A percentile compares a stretch with the other conserved stretches of the same genome.
These are phyloP conservation scores for Leccinum barrowsii DNA, from an alignment of 768 basidiomycete genomes.

Conservation along the genomic window DNA sequence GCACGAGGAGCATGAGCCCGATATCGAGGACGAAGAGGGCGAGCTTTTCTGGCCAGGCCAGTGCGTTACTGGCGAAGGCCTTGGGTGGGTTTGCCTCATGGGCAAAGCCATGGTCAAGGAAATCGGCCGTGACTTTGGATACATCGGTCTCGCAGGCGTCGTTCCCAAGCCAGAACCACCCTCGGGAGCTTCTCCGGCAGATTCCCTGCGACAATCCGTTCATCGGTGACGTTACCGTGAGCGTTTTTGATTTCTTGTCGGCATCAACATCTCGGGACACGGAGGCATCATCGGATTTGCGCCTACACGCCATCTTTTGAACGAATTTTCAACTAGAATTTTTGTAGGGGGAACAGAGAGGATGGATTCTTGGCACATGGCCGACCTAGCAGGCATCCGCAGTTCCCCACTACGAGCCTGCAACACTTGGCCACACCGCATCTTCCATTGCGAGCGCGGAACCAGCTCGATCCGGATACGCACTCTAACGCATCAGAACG, in stretches of 20 bases:
- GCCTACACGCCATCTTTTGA: constrained; percentile 21
- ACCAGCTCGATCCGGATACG: constrained; percentile 19
- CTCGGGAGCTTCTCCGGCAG: constrained; percentile 28
- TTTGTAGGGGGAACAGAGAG: constrained; percentile 8
- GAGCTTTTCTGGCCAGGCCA: constrained; percentile 85
- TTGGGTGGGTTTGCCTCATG: constrained; percentile 86
- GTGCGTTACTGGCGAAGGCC: constrained; percentile 66
- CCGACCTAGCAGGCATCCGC: constrained; percentile 11
- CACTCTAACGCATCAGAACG: constrained; percentile 14
- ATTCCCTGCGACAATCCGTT: constrained; percentile 31
- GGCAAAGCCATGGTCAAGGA: constrained; percentile 85
- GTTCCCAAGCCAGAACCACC: constrained; percentile 60
- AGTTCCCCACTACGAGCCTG: constrained; percentile 5
- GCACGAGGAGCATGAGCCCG: constrained; percentile 73
- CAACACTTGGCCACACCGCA: constrained; percentile 7
- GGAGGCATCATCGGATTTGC: constrained; percentile 28
- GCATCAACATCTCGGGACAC: constrained; percentile 24
- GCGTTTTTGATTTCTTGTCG: constrained; percentile 29
- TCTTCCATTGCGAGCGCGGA: constrained; percentile 24
- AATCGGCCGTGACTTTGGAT: constrained; percentile 72
- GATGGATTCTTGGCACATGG: constrained; percentile 18
- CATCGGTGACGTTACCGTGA: constrained; percentile 25
- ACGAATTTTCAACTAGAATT: constrained; percentile 26
- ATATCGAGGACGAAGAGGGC: constrained; percentile 82
- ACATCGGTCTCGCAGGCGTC: constrained; percentile 68